Base-by-base conservation (phyloP, 1,284 basidiomycete species). In the Laetiporus sulphureus region DNA sequence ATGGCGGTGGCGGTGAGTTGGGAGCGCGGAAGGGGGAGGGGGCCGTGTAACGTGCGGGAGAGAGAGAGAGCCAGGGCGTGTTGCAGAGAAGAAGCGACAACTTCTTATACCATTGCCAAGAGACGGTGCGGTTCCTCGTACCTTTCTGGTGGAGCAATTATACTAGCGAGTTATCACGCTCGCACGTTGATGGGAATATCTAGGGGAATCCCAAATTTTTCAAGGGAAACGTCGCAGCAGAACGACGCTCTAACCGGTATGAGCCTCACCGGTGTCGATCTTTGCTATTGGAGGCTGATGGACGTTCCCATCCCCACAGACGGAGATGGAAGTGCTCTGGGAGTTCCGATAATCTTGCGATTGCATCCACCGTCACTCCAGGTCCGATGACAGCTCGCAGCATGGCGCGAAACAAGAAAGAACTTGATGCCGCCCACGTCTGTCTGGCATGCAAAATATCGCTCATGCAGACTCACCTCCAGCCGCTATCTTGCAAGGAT, bases 171-270 rank as follows among this genome's bases (percentile, higher is more conserved):
- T 21, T 39, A 35, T 33, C 30, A 44, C 15, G 27, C 37, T 44
- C 42, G 42, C 42, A 44, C 42, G 42, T 18, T 33, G 42, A 32
- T 44, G 42, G 42, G 42, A 44, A 44, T 18, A 4, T n/a, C n/a
- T n/a, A n/a, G n/a, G n/a, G n/a, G n/a, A n/a, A n/a, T n/a, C n/a
- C n/a, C n/a, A n/a, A n/a, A n/a, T n/a, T n/a, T n/a, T n/a, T n/a
- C n/a, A n/a, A n/a, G n/a, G n/a, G n/a, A n/a, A n/a, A n/a, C n/a
- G n/a, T n/a, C 21, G 19, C 23, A 30, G 15, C 30, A 32, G 22
- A 36, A 27, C 25, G 12, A 30, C 18, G 12, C 33, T 38, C 19
- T 33, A 38, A 32, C 36, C 29, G 41, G 41, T 32, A 25, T 21
- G 36, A 20, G 24, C 36, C 36, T 24, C 36, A 37, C 21, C 15